Base-by-base conservation (phyloP, 2,329 filamentous ascomycete species). In the Fusarium coffeatum region DNA sequence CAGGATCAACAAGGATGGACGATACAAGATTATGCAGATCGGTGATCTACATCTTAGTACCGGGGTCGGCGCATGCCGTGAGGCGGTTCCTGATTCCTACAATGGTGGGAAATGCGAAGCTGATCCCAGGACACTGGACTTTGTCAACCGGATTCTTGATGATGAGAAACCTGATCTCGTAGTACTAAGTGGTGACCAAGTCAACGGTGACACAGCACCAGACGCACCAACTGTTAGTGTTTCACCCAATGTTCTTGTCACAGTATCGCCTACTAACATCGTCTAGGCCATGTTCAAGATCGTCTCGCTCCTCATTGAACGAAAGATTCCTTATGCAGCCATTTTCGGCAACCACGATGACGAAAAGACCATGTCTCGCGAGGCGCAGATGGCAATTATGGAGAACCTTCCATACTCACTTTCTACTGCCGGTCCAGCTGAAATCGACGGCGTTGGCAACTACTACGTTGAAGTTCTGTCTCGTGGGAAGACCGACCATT, bases 321-420 rank as follows among this genome's bases (percentile, higher is more conserved):
- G 92, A 78, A 93, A 93, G 75, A 93, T 98, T 40, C 96, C 96
- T 0, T 98, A 97, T 76, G 93, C 94, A 18, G 90, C 91, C 65
- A 98, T 99, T 64, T 98, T 98, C 76, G 96, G 96, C 59, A 99
- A 99, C 78, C 96, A 99, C 79, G 96, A 99, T 76, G 95, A 98
- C 75, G 95, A 98, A 83, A 90, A 91, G 34, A 89, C 92, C 47
- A 86, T 98, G 70, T 88, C 90, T 18, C 91, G 96, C 59, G 83
- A 87, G 7, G 88, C 88, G 4, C 91, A 96, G 76, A 98, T 99
- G 94, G 85, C 89, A 6, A 85, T 99, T 16, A 89, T 97, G 74
- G 90, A 97, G 78, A 89, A 90, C 1, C 86, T 99, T 1, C 96
- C 96, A 1, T 98, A 93, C 80, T 98, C 94, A 3, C 86, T 99